These are phyloP conservation scores for Purshia tridentata DNA, from an alignment of 306 rosid genomes.

Conservation along the genomic window DNA sequence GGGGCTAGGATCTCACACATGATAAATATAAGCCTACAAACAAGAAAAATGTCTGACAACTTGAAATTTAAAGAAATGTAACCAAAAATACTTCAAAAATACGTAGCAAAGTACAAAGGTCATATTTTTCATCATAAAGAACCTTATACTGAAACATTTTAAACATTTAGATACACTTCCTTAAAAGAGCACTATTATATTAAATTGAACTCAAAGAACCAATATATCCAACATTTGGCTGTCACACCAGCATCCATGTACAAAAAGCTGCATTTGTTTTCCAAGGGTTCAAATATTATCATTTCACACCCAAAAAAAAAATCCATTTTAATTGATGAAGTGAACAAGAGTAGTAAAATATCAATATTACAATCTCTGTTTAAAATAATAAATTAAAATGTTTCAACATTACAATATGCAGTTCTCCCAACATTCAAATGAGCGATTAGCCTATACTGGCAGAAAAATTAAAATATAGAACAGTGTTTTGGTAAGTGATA, in stretches of 20 bases:
- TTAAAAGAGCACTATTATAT: neutral
- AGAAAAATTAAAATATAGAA: neutral
- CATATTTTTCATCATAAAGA: neutral
- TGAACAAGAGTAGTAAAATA: neutral
- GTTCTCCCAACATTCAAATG: neutral
- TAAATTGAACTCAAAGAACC: neutral
- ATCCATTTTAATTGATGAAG: slow-evolving; percentile 3
- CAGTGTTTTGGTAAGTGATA: neutral
- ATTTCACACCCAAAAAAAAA: neutral
- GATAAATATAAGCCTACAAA: neutral
- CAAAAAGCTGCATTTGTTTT: neutral
- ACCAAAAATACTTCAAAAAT: neutral
- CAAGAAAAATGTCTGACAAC: neutral
- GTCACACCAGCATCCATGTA: neutral
- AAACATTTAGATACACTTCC: neutral
- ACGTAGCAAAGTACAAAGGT: neutral
- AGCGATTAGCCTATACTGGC: neutral
- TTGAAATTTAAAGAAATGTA: neutral
- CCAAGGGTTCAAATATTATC: neutral
- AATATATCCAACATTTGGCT: neutral
- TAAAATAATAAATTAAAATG: too few relatives aligned
- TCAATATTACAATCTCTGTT: neutral
- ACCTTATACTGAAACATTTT: neutral
- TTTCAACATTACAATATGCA: neutral
- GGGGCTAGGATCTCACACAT: neutral